Conservation (phyloP, 1,139 yeast genomes). For the Taiozyma sp. region DNA sequence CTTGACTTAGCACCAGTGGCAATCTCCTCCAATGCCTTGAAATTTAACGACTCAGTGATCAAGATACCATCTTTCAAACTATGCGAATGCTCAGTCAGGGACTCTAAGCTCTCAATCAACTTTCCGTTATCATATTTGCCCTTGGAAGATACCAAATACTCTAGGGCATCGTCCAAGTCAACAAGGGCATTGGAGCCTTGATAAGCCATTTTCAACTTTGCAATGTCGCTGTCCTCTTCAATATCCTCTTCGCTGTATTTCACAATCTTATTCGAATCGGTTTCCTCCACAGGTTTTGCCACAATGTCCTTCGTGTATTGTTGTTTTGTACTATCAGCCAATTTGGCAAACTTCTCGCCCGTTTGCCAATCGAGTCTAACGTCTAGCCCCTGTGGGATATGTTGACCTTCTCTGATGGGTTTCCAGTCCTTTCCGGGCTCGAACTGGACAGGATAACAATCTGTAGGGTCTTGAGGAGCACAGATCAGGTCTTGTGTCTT, state of each 20-base stretch:
- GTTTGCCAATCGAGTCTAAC: constrained; percentile 64
- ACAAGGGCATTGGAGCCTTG: constrained; percentile 10
- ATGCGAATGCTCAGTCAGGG: constrained; percentile 23
- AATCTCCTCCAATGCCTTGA: constrained; percentile 9
- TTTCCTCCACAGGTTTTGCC: constrained; percentile 12
- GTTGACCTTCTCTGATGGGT: constrained; percentile 57
- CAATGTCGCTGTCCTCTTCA: constrained; percentile 17
- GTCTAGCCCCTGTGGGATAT: constrained; percentile 76
- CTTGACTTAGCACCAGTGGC: constrained; percentile 6
- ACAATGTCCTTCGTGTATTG: background rate
- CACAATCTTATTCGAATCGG: constrained; percentile 12
- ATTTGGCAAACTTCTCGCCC: constrained; percentile 60
- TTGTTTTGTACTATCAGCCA: constrained; percentile 31
- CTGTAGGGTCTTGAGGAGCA: constrained; percentile 33
- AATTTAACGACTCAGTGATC: constrained; percentile 13
- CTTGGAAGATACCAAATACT: constrained; percentile 1
- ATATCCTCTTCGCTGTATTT: constrained; percentile 10
- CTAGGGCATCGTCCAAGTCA: constrained; percentile 18
- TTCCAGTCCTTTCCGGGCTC: constrained; percentile 66
- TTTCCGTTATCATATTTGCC: background rate
- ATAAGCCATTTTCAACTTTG: constrained; percentile 15
- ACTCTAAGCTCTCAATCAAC: constrained; percentile 11
- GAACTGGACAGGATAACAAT: constrained; percentile 62
- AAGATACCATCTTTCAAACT: constrained; percentile 19
- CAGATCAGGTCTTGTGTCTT: constrained; percentile 2